Percentiles rank a stretch among this genome's conserved stretches.
Conservation (phyloP, 257 asterid species). For the Solanum lignicaule region DNA sequence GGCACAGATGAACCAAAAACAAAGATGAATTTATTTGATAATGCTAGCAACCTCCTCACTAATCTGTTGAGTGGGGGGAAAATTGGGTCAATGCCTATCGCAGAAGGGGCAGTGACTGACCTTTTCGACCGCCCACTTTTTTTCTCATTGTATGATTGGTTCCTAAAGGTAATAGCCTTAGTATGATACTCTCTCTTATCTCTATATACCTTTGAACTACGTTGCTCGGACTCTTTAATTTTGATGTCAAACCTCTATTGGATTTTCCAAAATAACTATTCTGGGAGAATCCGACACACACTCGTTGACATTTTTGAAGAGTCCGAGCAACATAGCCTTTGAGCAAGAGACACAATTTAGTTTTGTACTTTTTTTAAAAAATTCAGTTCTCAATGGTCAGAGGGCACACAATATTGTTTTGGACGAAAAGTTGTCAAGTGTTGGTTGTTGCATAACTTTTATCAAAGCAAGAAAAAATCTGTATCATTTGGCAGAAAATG, state of each 20-base stretch:
- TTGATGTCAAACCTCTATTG: neutral
- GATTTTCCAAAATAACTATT: neutral
- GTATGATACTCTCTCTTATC: neutral
- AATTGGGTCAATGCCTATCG: conserved; percentile 76
- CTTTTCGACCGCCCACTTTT: conserved; percentile 82
- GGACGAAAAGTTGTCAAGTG: neutral
- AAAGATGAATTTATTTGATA: conserved; percentile 54
- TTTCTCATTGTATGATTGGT: conserved; percentile 90
- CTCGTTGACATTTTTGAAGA: neutral
- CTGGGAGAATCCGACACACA: neutral
- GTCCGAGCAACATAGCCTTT: neutral
- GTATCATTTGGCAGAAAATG: neutral
- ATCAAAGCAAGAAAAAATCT: neutral
- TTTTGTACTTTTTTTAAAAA: neutral
- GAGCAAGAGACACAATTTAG: neutral
- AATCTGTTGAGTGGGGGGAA: conserved; percentile 78
- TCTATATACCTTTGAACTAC: neutral
- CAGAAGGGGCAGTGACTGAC: conserved; percentile 97
- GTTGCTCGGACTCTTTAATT: neutral
- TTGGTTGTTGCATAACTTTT: neutral
- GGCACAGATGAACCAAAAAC: conserved; percentile 55
- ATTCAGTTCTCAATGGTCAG: neutral
- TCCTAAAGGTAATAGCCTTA: conserved; percentile 54
- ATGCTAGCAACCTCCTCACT: conserved; percentile 91
- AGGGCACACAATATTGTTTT: neutral